Base-by-base conservation (phyloP, 768 basidiomycete genomes). In the Mycena vitilis region DNA sequence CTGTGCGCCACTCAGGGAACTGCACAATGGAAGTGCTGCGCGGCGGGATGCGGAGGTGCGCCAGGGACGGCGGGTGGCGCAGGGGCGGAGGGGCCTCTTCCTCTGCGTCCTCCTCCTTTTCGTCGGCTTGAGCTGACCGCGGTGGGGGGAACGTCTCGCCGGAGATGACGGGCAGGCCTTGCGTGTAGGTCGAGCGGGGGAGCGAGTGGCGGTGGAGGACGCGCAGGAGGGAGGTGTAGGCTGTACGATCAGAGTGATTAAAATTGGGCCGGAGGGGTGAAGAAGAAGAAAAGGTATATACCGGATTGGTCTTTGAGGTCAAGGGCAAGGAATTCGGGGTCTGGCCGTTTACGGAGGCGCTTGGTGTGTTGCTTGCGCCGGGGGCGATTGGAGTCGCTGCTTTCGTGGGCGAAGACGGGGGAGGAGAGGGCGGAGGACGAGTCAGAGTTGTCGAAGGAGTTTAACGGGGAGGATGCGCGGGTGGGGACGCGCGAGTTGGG, bases 1-100 rank as follows among this genome's bases (percentile, higher is more conserved):
- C 81, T 0, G 80, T 72, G 0, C 91, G 85, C 91, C 91, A 93
- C 70, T 91, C 90, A 0, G 91, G 91, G 75, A 89, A 92, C 0
- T 85, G 86, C 1, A 90, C 80, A 20, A 82, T 78, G 16, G 74
- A 72, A 37, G 72, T 69, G 4, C 38, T 44, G 15, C 54, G 54
- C 22, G 52, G 62, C 3, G 60, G 34, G 16, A n/a, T 25, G 34
- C 37, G 68, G 20, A 71, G 57, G 10, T 64, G 63, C 12, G 66
- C 61, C 10, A 66, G 53, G 16, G 69, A 69, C 15, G 60, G 65
- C n/a, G 68, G 72, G 60, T 70, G 72, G 13, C 68, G 60, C n/a
- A 73, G 63, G 6, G 62, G 58, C 16, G 63, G 71, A n/a, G 62
- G 49, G 18, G 40, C 61, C 3, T 63, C 61, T 9, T 65, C 65